Conservation (phyloP, 2,329 filamentous ascomycete species). For the Leptographium wingfieldii region DNA sequence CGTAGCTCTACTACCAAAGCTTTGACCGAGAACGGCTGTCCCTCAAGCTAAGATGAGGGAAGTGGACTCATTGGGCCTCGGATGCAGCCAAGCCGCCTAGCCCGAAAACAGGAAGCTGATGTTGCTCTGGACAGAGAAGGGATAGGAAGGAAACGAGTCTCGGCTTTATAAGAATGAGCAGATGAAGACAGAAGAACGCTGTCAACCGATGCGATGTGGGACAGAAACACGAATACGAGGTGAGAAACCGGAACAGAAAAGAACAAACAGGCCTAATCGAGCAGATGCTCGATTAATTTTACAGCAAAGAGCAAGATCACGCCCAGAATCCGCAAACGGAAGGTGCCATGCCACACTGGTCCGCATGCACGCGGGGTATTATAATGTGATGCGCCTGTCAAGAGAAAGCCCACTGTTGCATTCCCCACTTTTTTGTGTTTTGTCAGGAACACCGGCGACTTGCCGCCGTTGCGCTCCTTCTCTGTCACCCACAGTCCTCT, state of each 20-base stretch:
- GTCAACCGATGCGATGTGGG: background rate
- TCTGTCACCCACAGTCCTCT: no score
- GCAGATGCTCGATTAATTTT: background rate
- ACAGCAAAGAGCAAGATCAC: background rate
- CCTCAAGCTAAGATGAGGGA: background rate
- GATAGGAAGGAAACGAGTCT: background rate
- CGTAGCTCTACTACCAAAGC: background rate
- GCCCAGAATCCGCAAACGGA: background rate
- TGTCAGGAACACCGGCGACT: background rate
- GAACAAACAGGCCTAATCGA: background rate
- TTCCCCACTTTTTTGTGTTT: slow-evolving; percentile 1
- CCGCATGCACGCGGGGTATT: slow-evolving; percentile 14
- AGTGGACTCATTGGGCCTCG: background rate
- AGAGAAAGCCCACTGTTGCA: slow-evolving; percentile 22
- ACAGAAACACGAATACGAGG: background rate
- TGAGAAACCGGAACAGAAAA: background rate
- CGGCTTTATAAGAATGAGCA: background rate
- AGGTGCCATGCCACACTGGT: slow-evolving; percentile 4
- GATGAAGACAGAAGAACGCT: background rate
- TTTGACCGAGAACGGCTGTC: background rate
- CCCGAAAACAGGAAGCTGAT: background rate
- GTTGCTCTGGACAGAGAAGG: background rate
- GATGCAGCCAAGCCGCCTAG: background rate
- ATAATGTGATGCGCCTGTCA: background rate
- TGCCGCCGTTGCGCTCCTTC: background rate